Percentiles rank a stretch among this genome's conserved stretches.
These are phyloP conservation scores for Aleurites moluccanus DNA, from an alignment of 441 rosid genomes.

Conservation along the genomic window DNA sequence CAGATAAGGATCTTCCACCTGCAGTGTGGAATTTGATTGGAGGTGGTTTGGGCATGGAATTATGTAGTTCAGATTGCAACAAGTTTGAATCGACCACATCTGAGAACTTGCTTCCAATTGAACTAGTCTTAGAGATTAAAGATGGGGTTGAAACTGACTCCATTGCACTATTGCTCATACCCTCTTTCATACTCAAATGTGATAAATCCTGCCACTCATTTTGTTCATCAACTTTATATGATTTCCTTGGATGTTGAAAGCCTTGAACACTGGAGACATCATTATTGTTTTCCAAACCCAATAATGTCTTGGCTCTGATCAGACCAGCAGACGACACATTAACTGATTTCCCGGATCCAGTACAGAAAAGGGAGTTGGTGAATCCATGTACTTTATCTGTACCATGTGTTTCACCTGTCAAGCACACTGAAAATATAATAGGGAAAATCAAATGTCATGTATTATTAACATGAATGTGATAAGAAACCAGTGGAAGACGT, in stretches of 20 bases:
- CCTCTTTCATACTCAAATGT: conserved; percentile 23
- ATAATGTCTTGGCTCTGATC: conserved; percentile 67
- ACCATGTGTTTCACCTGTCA: conserved; percentile 29
- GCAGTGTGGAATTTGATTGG: conserved; percentile 85
- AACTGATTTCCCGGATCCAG: conserved; percentile 80
- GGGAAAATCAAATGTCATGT: background rate
- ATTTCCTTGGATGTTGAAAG: conserved; percentile 33
- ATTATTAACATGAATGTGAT: background rate
- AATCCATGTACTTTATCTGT: conserved; percentile 13
- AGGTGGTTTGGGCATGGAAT: conserved; percentile 47
- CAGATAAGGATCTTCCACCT: conserved; percentile 82
- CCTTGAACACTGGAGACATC: conserved; percentile 30
- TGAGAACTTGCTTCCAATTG: conserved; percentile 30
- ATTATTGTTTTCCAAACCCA: conserved; percentile 58
- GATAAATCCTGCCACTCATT: conserved; percentile 27
- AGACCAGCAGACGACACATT: conserved; percentile 64
- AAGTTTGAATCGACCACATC: conserved; percentile 28
- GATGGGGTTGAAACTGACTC: conserved; percentile 35
- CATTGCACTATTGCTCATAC: conserved; percentile 17
- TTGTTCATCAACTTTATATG: conserved; percentile 25
- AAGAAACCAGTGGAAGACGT: background rate
- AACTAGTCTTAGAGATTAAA: conserved; percentile 28
- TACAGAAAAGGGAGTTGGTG: conserved; percentile 60
- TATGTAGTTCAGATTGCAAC: conserved; percentile 32
- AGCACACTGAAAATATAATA: conserved; percentile 12